Evolutionary conservation across 768 basidiomycete genomes (phyloP), one percentile per base, ranked within the genome.

Genomic region (Tulasnella sp.): DNA sequence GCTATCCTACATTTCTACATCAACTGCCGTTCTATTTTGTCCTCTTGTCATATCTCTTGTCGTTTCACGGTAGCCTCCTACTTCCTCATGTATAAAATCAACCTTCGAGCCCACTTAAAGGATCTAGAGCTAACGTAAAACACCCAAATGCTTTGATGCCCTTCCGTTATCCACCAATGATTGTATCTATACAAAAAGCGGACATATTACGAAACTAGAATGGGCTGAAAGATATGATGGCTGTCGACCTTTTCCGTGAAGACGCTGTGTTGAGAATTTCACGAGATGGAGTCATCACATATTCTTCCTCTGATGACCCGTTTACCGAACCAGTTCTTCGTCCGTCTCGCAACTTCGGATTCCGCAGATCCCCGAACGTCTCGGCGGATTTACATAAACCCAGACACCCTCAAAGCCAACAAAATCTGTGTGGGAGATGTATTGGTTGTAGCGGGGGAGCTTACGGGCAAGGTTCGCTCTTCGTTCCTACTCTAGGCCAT

Each of bases 401-500:
- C 46, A 21, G 78, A 79, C 27, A 31, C 56, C 36, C 34, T 79
- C 18, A 79, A 79, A 52, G 24, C 78, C 24, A 19, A 40, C 78
- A 79, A 79, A 46, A 74, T 79, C 21, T 52, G 9, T 38, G 78
- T 56, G 8, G 78, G 78, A 52, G 78, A 79, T 48, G 71, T 79
- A 19, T 27, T 79, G 58, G 27, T 71, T 21, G 36, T 77, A 36
- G 31, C 62, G 27, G 34, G 62, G 4, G 62, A 68, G 5, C 27
- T 18, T 3, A 16, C 62, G 4, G 34, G 34, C 62, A 27, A 68
- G 62, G 62, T 68, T 36, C 27, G 62, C 31, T 68, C 34, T 27
- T 36, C 10, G 62, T 34, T 31, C 31, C 34, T 31, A 4, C 62
- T 27, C 3, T 1, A 68, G 34, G 27, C 9, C 31, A 10, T 12